Base-by-base conservation (phyloP, 2,329 filamentous ascomycete species). In the Sporothrix phasma region DNA sequence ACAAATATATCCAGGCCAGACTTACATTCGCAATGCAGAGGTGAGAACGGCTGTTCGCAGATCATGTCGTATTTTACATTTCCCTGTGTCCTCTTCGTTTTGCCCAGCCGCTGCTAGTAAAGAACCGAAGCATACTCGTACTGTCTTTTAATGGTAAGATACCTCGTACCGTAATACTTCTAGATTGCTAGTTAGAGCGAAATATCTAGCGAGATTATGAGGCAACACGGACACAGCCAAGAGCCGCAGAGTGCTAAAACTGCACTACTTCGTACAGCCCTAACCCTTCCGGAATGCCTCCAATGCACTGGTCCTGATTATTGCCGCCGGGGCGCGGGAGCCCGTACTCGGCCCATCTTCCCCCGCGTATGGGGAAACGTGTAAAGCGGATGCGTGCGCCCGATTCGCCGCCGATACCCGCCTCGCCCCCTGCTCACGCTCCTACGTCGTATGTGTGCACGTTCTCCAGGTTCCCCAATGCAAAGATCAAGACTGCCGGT, bases 111-210 rank as follows among this genome's bases (percentile, higher is more conserved):
- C 51, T n/a, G 31, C n/a, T 54, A 6, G 29, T 19, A 37, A n/a
- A n/a, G n/a, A n/a, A n/a, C n/a, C n/a, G n/a, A n/a, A n/a, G n/a
- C n/a, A n/a, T n/a, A n/a, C n/a, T n/a, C n/a, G n/a, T n/a, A n/a
- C n/a, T n/a, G n/a, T n/a, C n/a, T n/a, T n/a, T n/a, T n/a, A n/a
- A n/a, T n/a, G n/a, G n/a, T 11, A 37, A 24, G 49, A 29, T 13
- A 4, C 13, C 19, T 19, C 54, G 54, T 58, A 7, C 37, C 6
- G 13, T 22, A 5, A 22, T 13, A 4, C 51, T 26, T 58, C 19
- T 41, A 37, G 8, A n/a, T 43, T 24, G 22, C n/a, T 2, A 63
- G 34, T 65, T 62, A 43, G 29, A 65, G 63, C 63, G 63, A 65
- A n/a, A 19, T 39, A 56, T 64, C 61, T 46, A 66, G 64, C 64